Evolutionary conservation across 495 filamentous ascomycete species (phyloP).

Genomic region (Penicillium arizonense): DNA sequence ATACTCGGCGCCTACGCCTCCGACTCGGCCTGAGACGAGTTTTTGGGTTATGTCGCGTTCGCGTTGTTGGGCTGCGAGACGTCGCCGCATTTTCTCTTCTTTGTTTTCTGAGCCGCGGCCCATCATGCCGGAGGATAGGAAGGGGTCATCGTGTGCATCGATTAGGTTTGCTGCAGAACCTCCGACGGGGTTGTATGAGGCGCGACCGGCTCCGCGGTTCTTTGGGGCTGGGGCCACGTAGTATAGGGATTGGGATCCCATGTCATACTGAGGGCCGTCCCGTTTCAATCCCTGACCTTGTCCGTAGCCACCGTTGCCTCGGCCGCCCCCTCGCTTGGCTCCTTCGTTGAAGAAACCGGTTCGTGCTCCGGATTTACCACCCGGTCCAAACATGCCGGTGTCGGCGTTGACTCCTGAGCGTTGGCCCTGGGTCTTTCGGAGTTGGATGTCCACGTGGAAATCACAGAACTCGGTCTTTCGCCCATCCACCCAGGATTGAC

Average conservation of each 20-base stretch:
- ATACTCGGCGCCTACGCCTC: constrained; percentile 75
- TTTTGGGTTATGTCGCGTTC: constrained; percentile 78
- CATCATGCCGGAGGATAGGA: constrained; percentile 47
- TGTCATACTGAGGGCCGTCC: constrained; percentile 59
- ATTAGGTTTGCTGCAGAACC: constrained; percentile 61
- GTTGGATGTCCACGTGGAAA: constrained; percentile 79
- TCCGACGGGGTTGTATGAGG: constrained; percentile 28
- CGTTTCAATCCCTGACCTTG: constrained; percentile 35
- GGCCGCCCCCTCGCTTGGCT: constrained; percentile 31
- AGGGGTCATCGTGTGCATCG: constrained; percentile 63
- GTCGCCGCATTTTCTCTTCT: constrained; percentile 66
- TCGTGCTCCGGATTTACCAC: constrained; percentile 41
- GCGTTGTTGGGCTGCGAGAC: constrained; percentile 68
- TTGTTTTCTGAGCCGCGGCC: constrained; percentile 50
- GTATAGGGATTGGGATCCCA: constrained; percentile 53
- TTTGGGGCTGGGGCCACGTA: constrained; percentile 52
- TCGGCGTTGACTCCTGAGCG: constrained; percentile 79
- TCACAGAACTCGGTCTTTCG: constrained; percentile 89
- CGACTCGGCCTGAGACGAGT: constrained; percentile 58
- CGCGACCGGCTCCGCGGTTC: constrained; percentile 17
- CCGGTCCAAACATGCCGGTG: constrained; percentile 47
- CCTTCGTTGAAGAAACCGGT: constrained; percentile 45
- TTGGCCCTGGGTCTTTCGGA: constrained; percentile 65
- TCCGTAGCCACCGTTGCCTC: constrained; percentile 1
- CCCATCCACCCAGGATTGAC: constrained; percentile 81